phyloP scores from a whole-genome alignment of 345 rosid species.

The Eucalyptus sp. region DNA sequence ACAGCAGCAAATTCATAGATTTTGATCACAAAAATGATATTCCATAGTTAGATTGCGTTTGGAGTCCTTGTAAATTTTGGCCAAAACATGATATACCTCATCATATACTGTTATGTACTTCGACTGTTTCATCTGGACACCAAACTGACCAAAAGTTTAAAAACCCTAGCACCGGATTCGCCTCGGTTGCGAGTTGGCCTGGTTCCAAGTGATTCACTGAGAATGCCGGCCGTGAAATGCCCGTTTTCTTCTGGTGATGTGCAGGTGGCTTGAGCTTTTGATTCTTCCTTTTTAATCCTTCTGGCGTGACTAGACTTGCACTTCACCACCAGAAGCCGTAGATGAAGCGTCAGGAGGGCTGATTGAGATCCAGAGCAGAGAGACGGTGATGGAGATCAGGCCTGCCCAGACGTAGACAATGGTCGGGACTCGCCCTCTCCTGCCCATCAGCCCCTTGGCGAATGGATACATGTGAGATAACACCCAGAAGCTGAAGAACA shows the following conservation, averaged over 20 bases:
- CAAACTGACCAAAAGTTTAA: background rate
- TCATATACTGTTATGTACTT: background rate
- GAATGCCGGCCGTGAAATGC: background rate
- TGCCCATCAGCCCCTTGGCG: conserved; percentile 74
- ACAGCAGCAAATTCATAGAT: background rate
- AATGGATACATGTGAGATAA: conserved; percentile 82
- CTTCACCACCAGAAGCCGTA: conserved; percentile 7
- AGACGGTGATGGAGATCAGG: conserved; percentile 54
- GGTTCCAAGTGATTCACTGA: background rate
- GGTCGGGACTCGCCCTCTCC: conserved; percentile 79
- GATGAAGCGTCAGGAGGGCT: conserved; percentile 46
- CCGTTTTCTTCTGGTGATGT: background rate
- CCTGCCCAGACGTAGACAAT: conserved; percentile 83
- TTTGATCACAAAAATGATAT: background rate
- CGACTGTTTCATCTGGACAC: background rate
- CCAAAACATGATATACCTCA: background rate
- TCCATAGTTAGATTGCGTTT: background rate
- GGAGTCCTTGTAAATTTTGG: background rate
- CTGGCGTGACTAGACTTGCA: conserved; percentile 25
- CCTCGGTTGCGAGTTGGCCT: background rate
- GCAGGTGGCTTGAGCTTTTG: background rate
- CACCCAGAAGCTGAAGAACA: conserved; percentile 85
- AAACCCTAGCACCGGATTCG: background rate
- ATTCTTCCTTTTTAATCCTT: background rate
- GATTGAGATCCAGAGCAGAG: conserved; percentile 67